Percentiles rank a stretch among this genome's conserved stretches.
Evolutionary conservation across 2,329 filamentous ascomycete genomes (phyloP).

Genomic region (Cladosporium colombiae): DNA sequence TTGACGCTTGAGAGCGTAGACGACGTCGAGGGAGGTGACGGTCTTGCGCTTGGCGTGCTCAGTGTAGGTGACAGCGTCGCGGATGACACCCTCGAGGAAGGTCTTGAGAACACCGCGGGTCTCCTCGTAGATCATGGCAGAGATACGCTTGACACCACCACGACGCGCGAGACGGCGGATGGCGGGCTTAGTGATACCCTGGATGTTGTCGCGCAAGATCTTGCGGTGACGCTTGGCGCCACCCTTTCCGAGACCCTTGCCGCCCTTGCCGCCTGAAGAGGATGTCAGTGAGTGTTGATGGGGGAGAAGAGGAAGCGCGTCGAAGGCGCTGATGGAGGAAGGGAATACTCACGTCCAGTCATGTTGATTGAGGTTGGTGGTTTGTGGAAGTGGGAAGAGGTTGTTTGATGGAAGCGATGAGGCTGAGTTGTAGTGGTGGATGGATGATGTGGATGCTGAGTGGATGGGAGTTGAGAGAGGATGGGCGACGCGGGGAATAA

Average conservation of each 20-base stretch:
- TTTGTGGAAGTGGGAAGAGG: constrained; percentile 28
- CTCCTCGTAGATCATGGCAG: constrained; percentile 88
- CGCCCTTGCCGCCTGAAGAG: constrained; percentile 79
- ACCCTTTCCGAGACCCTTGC: constrained; percentile 97
- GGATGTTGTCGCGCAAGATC: constrained; percentile 99
- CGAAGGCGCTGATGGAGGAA: constrained; percentile 11
- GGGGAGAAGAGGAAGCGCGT: constrained; percentile 19
- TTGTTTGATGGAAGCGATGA: constrained; percentile 24
- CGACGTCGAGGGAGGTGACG: constrained; percentile 63
- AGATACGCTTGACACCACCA: constrained; percentile 99
- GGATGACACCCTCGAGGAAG: constrained; percentile 80
- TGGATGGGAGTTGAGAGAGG: constrained; percentile 11
- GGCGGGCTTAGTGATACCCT: constrained; percentile 98
- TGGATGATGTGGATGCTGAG: constrained; percentile 18
- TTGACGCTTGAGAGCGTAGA: constrained; percentile 65
- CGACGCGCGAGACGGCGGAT: constrained; percentile 97
- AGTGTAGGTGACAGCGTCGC: constrained; percentile 78
- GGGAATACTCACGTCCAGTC: constrained; percentile 51
- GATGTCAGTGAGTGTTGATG: constrained; percentile 30
- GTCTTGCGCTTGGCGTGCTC: constrained; percentile 81
- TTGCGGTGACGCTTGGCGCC: constrained; percentile 98
- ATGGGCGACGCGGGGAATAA: constrained; percentile 18
- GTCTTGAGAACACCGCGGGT: constrained; percentile 80
- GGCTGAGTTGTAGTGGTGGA: constrained; percentile 12
- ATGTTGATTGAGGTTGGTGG: constrained; percentile 44